Base-by-base conservation (phyloP, 305 asterid genomes). In the Solanum chacoense region DNA sequence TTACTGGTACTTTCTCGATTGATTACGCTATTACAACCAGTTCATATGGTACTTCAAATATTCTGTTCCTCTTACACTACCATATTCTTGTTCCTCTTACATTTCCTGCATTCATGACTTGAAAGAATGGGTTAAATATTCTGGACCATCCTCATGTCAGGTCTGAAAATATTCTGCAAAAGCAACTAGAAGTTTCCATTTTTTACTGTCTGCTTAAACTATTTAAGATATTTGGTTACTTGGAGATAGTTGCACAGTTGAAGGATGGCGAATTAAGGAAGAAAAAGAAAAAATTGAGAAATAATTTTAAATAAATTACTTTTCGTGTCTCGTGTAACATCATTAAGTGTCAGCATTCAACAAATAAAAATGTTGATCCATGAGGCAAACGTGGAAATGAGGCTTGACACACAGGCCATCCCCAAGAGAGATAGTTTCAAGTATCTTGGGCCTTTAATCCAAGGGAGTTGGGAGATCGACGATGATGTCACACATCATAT, bases 1-100 rank as follows among this genome's bases (percentile, higher is more conserved):
- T 97, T 37, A 94, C 97, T 88, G 98, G 98, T 97, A 93, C 55
- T 63, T 72, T 31, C 32, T 50, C 75, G 69, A 18, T 84, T 84
- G 45, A 35, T 55, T 80, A 78, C 42, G 24, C 26, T 40, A 26
- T 26, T 40, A 80, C 36, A 16, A 26, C 26, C 26, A 13, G 37
- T 26, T 80, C 22, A 0, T 40, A 31, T 84, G 87, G 42, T 55
- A 31, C 87, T 83, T 31, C 42, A 11, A 50, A 84, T 84, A 84
- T 55, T 84, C 13, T 84, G 74, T 20, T 55, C 74, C 29, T 55
- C 71, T 83, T 31, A 45, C 80, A 74, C 28, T 20, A 74, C 40
- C 26, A 74, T 74, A 34, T 74, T 73, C 80, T 74, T 34, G 42
- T 75, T 75, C 81, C 81, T 34, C 45, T 20, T 75, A 35, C 28